Percentiles rank a stretch among this genome's conserved stretches.
Evolutionary conservation across 257 asterid species (phyloP).

Genomic region (Avicennia marina): DNA sequence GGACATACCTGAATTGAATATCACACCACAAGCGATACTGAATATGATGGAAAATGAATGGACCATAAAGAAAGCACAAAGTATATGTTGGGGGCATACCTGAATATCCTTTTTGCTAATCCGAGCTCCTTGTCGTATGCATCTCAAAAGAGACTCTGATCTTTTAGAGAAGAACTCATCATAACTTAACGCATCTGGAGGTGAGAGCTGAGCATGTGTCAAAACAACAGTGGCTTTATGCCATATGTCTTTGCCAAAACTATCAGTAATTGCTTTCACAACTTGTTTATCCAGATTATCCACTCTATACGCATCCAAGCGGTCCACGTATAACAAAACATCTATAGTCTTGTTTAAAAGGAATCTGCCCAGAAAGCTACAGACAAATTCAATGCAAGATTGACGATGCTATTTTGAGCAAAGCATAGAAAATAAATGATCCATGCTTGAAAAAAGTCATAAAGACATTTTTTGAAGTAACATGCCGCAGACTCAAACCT

Average conservation of each 20-base stretch:
- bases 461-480: background rate
- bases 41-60: too few relatives aligned
- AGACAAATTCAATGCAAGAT: constrained; percentile 8
- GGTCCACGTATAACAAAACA: constrained; percentile 94
- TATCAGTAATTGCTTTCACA: constrained; percentile 79
- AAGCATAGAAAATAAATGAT: too few relatives aligned
- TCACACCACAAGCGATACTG: too few relatives aligned
- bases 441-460: too few relatives aligned
- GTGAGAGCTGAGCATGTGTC: constrained; percentile 97
- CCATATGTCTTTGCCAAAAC: constrained; percentile 87
- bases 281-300: constrained; percentile 88
- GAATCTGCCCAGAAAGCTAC: constrained; percentile 56
- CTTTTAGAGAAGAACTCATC: constrained; percentile 81
- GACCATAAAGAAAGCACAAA: background rate
- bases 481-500: constrained; percentile 34
- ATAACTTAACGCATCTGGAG: constrained; percentile 88
- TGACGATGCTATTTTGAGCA: background rate
- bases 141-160: constrained; percentile 80
- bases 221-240: constrained; percentile 75
- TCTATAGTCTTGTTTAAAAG: constrained; percentile 89
- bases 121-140: constrained; percentile 72
- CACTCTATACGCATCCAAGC: constrained; percentile 93
- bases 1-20: too few relatives aligned
- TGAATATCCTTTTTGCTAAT: constrained; percentile 53
- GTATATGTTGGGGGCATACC: constrained; percentile 31